Evolutionary conservation across 495 filamentous ascomycete species (phyloP), one percentile per base, ranked within the genome.

Genomic region (Penicillium paradoxum): DNA sequence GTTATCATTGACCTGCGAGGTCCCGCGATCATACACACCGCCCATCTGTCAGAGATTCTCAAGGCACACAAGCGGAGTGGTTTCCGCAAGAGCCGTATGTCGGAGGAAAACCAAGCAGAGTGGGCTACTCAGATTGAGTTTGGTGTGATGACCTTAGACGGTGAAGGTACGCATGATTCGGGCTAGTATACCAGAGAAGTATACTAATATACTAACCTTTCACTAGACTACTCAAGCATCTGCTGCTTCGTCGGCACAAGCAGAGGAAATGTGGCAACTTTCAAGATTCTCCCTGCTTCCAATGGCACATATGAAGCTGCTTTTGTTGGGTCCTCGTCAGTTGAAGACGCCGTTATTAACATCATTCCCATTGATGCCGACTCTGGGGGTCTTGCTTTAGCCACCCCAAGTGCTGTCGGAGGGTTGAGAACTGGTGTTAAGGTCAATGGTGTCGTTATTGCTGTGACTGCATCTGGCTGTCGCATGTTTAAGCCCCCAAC

Each of bases 221-320:
- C 24, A 49, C 10, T 46, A 81, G 86, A 88, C 55, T 98, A 95
- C 62, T 96, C 92, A 6, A 95, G 89, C 58, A 95, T 98, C 49
- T 83, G 86, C 41, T 86, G 91, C 57, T 96, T 97, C 60, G 86
- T 93, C 4, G 93, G 95, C 9, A 97, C 92, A 0, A 91, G 86
- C 59, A 60, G 83, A 32, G 93, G 93, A 18, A 85, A 85, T 51
- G 71, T 97, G 25, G 83, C 83, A 17, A 97, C 93, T 0, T 91
- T 97, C 72, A 96, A 93, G 70, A 74, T 98, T 15, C 72, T 97
- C 7, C 93, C 93, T 2, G 74, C 82, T 7, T 68, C 76, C 2
- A 76, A 78, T 57, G 84, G 88, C 5, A 72, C 78, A 14, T 97
- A 95, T 66, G 76, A 78, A n/a, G 91, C 83, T 25, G 75, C 83